Evolutionary conservation across 208 protist genomes (phyloP), one percentile per base, ranked within the genome.

Genomic region (Naegleria gruberi): DNA sequence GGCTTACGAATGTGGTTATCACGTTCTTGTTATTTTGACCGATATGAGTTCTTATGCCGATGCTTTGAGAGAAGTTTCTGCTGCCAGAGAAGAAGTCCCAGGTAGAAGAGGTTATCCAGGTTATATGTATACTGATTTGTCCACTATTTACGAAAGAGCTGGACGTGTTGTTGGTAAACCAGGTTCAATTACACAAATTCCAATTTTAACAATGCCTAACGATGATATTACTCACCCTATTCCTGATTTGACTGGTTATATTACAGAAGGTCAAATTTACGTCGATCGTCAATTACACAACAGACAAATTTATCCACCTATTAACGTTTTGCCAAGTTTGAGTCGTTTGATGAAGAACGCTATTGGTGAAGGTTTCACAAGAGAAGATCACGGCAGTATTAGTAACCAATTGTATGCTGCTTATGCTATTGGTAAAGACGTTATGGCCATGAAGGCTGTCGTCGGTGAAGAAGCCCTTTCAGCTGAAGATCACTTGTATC

Each of bases 71-170:
- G 99, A 99, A 95, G 98, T 99, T 44, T 99, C 98, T 4, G 98
- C 98, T 73, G 99, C 99, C 82, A 96, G 98, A 94, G 98, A 99
- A 94, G 99, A 99, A 95, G 99, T 99, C 87, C 99, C 99, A 51
- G 99, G 99, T 84, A 96, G 99, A 90, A 96, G 99, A 93, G 98
- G 98, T 92, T 99, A 99, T 94, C 99, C 99, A 57, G 99, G 99
- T 94, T 99, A 99, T 95, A 99, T 99, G 99, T 99, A 99, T 96
- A 99, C 99, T 37, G 99, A 99, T 97, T 93, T 99, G 45, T 96
- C 98, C 41, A 98, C 98, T 92, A 99, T 99, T 90, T 99, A 99
- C 94, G 99, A 99, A 95, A 96, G 99, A 82, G 99, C 99, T 23
- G 99, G 99, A 44, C 98, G 99, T 96, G 98, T 99, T 82, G 94